Base-by-base conservation (phyloP, 2,329 filamentous ascomycete species). In the Microdochium bolleyi region DNA sequence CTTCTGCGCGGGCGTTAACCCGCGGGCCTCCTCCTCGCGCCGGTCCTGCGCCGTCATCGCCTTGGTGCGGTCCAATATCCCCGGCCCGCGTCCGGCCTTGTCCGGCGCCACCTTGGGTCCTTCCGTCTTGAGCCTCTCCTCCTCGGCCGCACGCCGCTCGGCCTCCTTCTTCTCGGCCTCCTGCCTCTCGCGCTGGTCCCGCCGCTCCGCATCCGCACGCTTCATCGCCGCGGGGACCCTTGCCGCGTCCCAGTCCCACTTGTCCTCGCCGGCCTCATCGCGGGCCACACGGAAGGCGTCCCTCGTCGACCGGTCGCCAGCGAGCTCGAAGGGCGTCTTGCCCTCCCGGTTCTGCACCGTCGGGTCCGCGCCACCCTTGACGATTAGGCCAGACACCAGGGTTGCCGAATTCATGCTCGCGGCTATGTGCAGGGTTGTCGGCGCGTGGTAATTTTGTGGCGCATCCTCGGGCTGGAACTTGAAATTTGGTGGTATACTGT, bases 251-350 rank as follows among this genome's bases (percentile, higher is more conserved):
- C 94, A 99, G 58, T 89, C 73, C 83, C 87, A 95, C 19, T 74
- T 79, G 0, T 67, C 66, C 64, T 95, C 90, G 16, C 91, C 92
- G 1, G 96, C 75, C 63, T 95, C 88, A 30, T 82, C 79, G 7
- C 94, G 87, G 3, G 91, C 90, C 2, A 96, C 83, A 2, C 94
- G 87, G 72, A 99, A 99, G 0, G 92, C 89, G 64, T 97, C 92
- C 1, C 92, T 83, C 0, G 92, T 96, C 2, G 85, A 71, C 3
- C 91, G 83, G 65, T 97, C 91, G 44, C 92, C 90, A 1, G 89
- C 84, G 1, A 99, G 79, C 52, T 95, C 90, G 65, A 95, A 97
- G 0, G 94, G 71, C 1, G 89, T 88, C 66, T 88, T 91, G n/a
- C 87, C 88, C 56, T 96, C 90, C 2, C 68, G 74, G 63, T 88